Evolutionary conservation across 257 asterid species (phyloP).

Genomic region (Leonotis leonurus): DNA sequence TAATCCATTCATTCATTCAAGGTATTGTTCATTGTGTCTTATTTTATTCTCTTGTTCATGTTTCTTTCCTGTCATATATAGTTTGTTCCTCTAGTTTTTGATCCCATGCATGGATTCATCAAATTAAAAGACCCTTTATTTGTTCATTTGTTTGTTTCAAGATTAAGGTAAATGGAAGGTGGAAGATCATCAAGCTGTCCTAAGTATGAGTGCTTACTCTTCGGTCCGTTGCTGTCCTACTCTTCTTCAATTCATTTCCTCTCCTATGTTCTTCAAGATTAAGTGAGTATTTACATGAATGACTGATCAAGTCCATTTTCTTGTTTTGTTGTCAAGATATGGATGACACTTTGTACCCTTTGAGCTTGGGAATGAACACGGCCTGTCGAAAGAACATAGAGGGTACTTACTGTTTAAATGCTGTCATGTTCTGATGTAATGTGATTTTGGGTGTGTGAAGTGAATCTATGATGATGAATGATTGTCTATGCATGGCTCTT

Average conservation of each 20-base stretch:
- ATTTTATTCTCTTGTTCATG: slow-evolving; percentile 2
- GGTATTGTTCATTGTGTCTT: slow-evolving; percentile 17
- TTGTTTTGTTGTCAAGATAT: slow-evolving; percentile 36
- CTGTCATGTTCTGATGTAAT: not conserved
- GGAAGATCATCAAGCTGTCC: slow-evolving; percentile 25
- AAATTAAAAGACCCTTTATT: too few species aligned
- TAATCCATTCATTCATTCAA: slow-evolving; percentile 20
- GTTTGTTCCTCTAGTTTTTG: not conserved
- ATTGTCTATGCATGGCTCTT: not conserved
- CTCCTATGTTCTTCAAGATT: not conserved
- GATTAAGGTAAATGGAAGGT: slow-evolving; percentile 70
- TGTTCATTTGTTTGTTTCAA: too few species aligned
- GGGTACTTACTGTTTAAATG: too few species aligned
- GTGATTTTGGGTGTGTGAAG: not conserved
- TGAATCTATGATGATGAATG: not conserved
- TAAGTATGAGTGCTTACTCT: slow-evolving; percentile 54
- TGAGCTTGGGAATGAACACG: slow-evolving; percentile 70
- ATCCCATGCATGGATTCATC: slow-evolving; percentile 14
- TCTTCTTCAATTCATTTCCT: not conserved
- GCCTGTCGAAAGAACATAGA: slow-evolving; percentile 78
- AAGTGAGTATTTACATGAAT: not conserved
- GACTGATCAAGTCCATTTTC: not conserved
- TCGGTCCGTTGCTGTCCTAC: slow-evolving; percentile 37
- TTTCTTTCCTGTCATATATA: slow-evolving; percentile 4
- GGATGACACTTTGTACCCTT: slow-evolving; percentile 89